Evolutionary conservation across 2,329 filamentous ascomycete species (phyloP).

Genomic region (Mycosphaerella arachidis): DNA sequence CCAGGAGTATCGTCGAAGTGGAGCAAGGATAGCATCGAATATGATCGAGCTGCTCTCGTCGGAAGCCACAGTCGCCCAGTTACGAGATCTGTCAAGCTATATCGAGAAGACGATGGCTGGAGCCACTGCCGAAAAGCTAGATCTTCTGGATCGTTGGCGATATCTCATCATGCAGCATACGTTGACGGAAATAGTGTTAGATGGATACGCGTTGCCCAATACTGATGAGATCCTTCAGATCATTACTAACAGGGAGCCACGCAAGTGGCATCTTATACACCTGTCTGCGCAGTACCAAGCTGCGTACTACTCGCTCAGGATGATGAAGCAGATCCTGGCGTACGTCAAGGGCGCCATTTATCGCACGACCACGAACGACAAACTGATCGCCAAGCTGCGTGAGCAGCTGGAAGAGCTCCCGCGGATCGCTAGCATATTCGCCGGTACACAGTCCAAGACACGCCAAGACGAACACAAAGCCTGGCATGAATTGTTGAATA

Average conservation of each 20-base stretch:
- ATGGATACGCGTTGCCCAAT: constrained; percentile 18
- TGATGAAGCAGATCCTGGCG: constrained; percentile 37
- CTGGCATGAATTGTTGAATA: constrained; percentile 8
- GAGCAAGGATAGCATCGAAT: constrained; percentile 21
- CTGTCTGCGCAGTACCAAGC: constrained; percentile 40
- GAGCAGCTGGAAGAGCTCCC: constrained; percentile 16
- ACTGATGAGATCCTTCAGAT: constrained; percentile 18
- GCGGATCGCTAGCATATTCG: constrained; percentile 20
- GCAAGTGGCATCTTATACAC: constrained; percentile 38
- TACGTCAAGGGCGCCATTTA: constrained; percentile 42
- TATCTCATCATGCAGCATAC: constrained; percentile 19
- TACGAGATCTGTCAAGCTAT: background rate
- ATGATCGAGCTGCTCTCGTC: constrained; percentile 7
- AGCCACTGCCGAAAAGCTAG: background rate
- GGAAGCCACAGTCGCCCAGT: background rate
- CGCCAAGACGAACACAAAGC: constrained; percentile 9
- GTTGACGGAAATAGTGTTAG: constrained; percentile 9
- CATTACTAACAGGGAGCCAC: constrained; percentile 32
- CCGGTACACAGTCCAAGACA: background rate
- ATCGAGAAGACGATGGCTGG: constrained; percentile 5
- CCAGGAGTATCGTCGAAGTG: constrained; percentile 38
- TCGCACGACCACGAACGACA: constrained; percentile 58
- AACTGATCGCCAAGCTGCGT: constrained; percentile 34
- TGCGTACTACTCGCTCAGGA: constrained; percentile 40
- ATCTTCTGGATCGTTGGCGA: constrained; percentile 16